Conservation (phyloP, 306 rosid genomes). For the Sindora glabra region DNA sequence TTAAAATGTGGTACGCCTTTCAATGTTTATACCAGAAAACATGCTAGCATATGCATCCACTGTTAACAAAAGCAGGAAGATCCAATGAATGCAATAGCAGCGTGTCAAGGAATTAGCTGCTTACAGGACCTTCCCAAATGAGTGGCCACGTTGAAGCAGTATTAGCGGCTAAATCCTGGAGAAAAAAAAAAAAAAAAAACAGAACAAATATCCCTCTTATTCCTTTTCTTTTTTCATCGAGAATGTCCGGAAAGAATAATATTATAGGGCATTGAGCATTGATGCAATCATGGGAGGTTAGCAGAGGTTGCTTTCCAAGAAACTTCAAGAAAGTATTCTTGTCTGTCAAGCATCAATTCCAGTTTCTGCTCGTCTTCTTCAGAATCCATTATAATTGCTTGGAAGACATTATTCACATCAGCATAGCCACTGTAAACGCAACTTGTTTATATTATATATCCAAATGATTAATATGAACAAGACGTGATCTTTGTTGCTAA, state of each 20-base stretch:
- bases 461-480: too few relatives aligned
- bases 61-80: slow-evolving; percentile 22
- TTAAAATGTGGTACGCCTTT: not conserved
- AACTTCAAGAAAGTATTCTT: slow-evolving; percentile 41
- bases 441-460: too few relatives aligned
- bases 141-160: slow-evolving; percentile 24
- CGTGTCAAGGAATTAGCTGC: slow-evolving; percentile 26
- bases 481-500: too few relatives aligned
- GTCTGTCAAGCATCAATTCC: slow-evolving; percentile 53
- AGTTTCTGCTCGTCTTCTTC: slow-evolving; percentile 39
- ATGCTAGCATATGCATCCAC: not conserved
- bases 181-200: too few relatives aligned
- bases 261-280: slow-evolving; percentile 42
- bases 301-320: slow-evolving; percentile 41
- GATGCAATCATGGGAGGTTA: slow-evolving; percentile 45
- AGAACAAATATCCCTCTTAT: slow-evolving; percentile 15
- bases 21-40: slow-evolving; percentile 6
- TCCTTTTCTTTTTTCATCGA: slow-evolving; percentile 26
- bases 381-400: slow-evolving; percentile 43
- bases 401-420: slow-evolving; percentile 26
- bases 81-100: slow-evolving; percentile 12
- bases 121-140: not conserved
- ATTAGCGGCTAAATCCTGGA: slow-evolving; percentile 14
- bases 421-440: slow-evolving; percentile 25
- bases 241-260: slow-evolving; percentile 41